Evolutionary conservation across 2,329 filamentous ascomycete genomes (phyloP).

Genomic region (Exophiala lecanii-corni): DNA sequence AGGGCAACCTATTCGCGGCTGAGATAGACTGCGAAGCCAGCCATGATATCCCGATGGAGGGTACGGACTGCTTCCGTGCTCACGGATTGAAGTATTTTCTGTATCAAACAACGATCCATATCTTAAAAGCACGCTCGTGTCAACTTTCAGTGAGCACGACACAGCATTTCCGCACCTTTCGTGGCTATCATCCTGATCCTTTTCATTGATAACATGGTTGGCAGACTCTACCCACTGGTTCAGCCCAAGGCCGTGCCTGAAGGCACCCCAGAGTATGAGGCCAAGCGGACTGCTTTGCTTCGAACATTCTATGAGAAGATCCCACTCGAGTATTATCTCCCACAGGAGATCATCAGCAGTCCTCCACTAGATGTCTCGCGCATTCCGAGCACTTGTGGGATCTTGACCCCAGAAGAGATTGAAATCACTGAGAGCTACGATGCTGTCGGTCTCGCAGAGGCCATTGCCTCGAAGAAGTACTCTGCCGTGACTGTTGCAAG

Average conservation of each 20-base stretch:
- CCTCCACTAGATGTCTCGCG: slow-evolving; percentile 37
- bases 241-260: slow-evolving; percentile 7
- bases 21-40: too few relatives aligned
- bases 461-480: slow-evolving; percentile 27
- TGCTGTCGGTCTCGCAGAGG: slow-evolving; percentile 35
- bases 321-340: slow-evolving; percentile 42
- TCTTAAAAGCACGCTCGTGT: too few relatives aligned
- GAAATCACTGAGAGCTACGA: slow-evolving; percentile 48
- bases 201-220: not conserved
- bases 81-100: too few relatives aligned
- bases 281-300: slow-evolving; percentile 12
- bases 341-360: slow-evolving; percentile 20
- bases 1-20: too few relatives aligned
- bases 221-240: not conserved
- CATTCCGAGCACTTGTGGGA: slow-evolving; percentile 45
- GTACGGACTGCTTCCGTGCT: too few relatives aligned
- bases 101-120: too few relatives aligned
- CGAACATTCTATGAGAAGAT: slow-evolving; percentile 29
- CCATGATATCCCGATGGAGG: too few relatives aligned
- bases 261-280: slow-evolving; percentile 18
- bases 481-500: slow-evolving; percentile 32
- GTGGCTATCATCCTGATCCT: not conserved
- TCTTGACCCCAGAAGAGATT: slow-evolving; percentile 42
- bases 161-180: not conserved
- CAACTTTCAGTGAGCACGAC: not conserved